Percentiles rank a stretch among this genome's conserved stretches.
Conservation (phyloP, 2,329 filamentous ascomycete species). For the Cladosporium sp. region DNA sequence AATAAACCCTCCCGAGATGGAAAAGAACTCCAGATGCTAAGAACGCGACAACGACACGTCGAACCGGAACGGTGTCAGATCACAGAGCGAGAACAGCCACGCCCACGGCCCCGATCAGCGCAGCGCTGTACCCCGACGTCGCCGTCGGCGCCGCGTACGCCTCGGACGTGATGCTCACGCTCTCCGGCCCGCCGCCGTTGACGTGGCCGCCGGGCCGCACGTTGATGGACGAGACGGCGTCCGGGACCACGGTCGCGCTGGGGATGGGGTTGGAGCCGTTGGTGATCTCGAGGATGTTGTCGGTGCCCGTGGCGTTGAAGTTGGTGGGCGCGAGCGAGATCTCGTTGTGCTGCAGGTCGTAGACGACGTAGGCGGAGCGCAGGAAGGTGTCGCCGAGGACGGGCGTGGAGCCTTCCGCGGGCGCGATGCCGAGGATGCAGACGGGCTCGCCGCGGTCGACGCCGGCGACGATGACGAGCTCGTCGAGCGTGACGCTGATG, state of each 20-base stretch:
- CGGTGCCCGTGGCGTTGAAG: conserved; percentile 47
- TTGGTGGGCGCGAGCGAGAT: conserved; percentile 56
- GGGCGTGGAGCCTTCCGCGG: conserved; percentile 41
- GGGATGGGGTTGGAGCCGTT: conserved; percentile 45
- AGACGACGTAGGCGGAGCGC: conserved; percentile 57
- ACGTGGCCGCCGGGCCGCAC: conserved; percentile 38
- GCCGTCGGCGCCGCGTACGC: conserved; percentile 21
- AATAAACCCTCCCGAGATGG: too few relatives aligned
- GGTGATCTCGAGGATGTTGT: conserved; percentile 50
- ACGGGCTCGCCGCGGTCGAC: conserved; percentile 33
- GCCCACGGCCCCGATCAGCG: conserved; percentile 23
- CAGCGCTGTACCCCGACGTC: conserved; percentile 21
- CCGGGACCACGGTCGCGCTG: conserved; percentile 45
- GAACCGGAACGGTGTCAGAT: neutral
- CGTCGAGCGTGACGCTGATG: conserved; percentile 50
- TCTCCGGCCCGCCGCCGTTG: conserved; percentile 12
- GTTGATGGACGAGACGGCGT: conserved; percentile 44
- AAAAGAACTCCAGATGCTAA: too few relatives aligned
- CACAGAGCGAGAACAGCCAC: conserved; percentile 24
- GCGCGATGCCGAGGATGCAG: conserved; percentile 48
- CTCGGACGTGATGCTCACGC: conserved; percentile 13
- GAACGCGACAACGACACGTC: neutral
- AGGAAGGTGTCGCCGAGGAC: conserved; percentile 59
- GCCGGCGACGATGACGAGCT: conserved; percentile 50
- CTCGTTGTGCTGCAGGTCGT: conserved; percentile 54